These are phyloP conservation scores for Colletotrichum salicis DNA, from an alignment of 2,329 filamentous ascomycete genomes.

Conservation along the genomic window DNA sequence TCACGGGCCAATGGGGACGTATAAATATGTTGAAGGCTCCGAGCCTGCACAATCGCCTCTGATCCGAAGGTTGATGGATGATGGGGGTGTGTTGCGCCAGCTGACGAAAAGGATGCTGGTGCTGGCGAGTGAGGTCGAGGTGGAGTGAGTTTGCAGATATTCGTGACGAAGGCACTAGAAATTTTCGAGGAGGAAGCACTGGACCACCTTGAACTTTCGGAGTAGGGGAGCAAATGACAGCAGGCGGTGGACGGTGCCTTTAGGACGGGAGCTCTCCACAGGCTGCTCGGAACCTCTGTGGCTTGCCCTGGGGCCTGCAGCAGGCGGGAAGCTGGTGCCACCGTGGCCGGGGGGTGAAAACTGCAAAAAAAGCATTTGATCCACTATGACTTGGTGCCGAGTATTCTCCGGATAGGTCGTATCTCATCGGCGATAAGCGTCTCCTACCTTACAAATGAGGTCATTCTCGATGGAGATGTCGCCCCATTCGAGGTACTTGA, in stretches of 20 bases:
- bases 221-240: neutral
- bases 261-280: neutral
- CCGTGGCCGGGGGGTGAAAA: neutral
- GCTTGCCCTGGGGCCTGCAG: neutral
- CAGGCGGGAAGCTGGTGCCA: neutral
- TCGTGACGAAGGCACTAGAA: slow-evolving; percentile 35
- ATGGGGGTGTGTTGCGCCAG: slow-evolving; percentile 11
- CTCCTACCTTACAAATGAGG: too few species aligned
- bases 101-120: slow-evolving; percentile 5
- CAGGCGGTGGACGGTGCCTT: neutral
- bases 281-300: neutral
- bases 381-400: slow-evolving; percentile 11
- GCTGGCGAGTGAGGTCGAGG: slow-evolving; percentile 13
- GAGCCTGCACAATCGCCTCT: neutral
- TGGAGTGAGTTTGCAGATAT: slow-evolving; percentile 26
- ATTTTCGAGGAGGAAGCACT: slow-evolving; percentile 29
- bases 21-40: neutral
- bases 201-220: slow-evolving; percentile 3
- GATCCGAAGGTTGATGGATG: neutral
- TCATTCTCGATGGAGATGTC: slow-evolving; percentile 10
- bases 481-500: neutral
- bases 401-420: slow-evolving; percentile 1
- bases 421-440: neutral
- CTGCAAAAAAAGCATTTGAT: neutral
- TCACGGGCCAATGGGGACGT: slow-evolving; percentile 18